Evolutionary conservation across 1,284 basidiomycete species (phyloP), one percentile per base, ranked within the genome.

Genomic region (Laetiporus sulphureus): DNA sequence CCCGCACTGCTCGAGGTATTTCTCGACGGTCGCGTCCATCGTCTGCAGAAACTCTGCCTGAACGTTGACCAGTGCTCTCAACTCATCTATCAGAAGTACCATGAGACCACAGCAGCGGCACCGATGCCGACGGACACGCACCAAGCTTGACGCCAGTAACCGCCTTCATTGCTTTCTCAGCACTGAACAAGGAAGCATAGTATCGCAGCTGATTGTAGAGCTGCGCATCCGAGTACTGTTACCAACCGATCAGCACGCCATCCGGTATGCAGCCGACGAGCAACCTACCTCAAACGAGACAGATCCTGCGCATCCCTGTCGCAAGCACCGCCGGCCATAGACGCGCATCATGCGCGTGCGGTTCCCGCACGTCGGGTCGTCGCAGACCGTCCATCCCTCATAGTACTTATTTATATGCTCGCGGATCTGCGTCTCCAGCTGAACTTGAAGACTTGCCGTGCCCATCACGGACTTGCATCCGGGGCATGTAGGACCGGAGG

Each of bases 331-430:
- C 33, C 80, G 75, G 6, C 91, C 91, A 61, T 94, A 96, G 0
- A 98, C 91, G 32, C 88, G 74, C 82, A 96, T 92, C 73, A 82
- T 85, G 19, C 93, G 73, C n/a, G 93, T 93, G 16, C 83, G 73
- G 42, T 83, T 75, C 7, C 79, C 77, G 59, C 96, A 99, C 2
- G 82, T 85, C 22, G 79, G 70, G 50, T 97, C 95, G 52, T 91
- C 77, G 64, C 96, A 99, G 10, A 88, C 68, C 1, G 79, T 84
- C 86, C 88, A 93, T 5, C 83, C 82, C 53, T 95, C 79, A 60
- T 99, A 99, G 65, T 95, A 98, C 52, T 72, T 77, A 3, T 71
- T 66, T 40, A 99, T 86, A 51, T 79, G 78, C 1, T 71, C 64
- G 2, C 93, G 79, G 42, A 98, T 88, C 51, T 91, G 85, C 0